Conservation (phyloP, 305 asterid species). For the Plantago lanceolata region DNA sequence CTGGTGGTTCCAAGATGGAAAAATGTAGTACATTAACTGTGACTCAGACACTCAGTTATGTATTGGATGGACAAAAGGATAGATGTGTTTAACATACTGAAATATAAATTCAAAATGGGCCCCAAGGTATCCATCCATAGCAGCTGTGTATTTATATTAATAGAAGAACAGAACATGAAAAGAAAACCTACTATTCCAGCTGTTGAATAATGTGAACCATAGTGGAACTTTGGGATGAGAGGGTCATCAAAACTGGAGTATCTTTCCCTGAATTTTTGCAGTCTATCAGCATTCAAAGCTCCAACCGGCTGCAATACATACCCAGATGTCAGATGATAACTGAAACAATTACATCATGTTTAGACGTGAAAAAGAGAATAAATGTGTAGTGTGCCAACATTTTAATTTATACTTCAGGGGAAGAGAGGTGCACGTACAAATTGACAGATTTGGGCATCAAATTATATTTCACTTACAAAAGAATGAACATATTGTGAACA, state of each 20-base stretch:
- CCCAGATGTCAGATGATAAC: conserved; percentile 27
- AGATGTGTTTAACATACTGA: conserved; percentile 4
- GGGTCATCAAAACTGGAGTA: conserved; percentile 93
- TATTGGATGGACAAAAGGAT: not conserved
- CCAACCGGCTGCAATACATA: conserved; percentile 82
- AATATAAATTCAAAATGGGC: conserved; percentile 16
- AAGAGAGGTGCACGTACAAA: not conserved
- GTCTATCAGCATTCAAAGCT: conserved; percentile 77
- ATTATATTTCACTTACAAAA: not conserved
- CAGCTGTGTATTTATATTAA: no score
- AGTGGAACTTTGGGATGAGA: conserved; percentile 90
- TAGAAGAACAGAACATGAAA: not conserved
- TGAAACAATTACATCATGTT: conserved; percentile 1
- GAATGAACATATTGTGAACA: not conserved
- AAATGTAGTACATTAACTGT: no score
- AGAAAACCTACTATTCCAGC: conserved; percentile 84
- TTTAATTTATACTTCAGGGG: no score
- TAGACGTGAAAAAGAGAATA: not conserved
- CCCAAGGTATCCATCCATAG: not conserved
- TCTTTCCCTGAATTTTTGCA: conserved; percentile 85
- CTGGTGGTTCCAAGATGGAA: not conserved
- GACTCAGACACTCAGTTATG: not conserved
- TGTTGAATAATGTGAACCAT: conserved; percentile 98
- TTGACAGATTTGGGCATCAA: not conserved
- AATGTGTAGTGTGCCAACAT: no score